Base-by-base conservation (phyloP, 495 filamentous ascomycete genomes). In the Evansstolkia leycettana region DNA sequence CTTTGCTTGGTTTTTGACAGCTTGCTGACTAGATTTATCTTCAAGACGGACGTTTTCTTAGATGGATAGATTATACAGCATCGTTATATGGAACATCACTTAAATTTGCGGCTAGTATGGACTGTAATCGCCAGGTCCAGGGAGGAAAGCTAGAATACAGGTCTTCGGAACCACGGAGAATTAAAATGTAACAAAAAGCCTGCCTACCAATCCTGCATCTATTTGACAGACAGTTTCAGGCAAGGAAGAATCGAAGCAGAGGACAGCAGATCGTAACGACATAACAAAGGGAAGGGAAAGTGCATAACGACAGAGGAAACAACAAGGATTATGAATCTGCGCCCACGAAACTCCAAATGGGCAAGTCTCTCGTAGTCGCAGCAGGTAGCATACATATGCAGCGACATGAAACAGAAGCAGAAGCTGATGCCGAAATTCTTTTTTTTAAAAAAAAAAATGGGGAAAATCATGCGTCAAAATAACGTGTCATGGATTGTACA, bases 341-440 rank as follows among this genome's bases (percentile, higher is more conserved):
- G 9, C 20, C 20, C 20, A 9, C 20, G 24, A 24, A 41, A 15
- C 27, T 58, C 59, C 15, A 63, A 48, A 7, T 54, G 47, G 20
- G 59, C 47, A 29, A 67, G 45, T 15, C 50, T 49, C 20, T 46
- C 44, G 8, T 57, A 55, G 28, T 43, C 42, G 1, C 9, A 23
- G 20, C 20, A 23, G 9, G 20, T 23, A 9, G 4, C 20, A 23
- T 23, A 23, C 20, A 23, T 23, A 9, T 23, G 20, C 20, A 5
- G 20, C 4, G 4, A 23, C 51, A 43, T 17, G 52, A 56, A 1
- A 43, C 54, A 48, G 13, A 54, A 44, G 37, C 54, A 53, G 38
- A 60, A 46, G 13, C 53, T 46, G 31, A 52, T 48, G n/a, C 12
- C 15, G 15, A 32, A 23, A 23, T 23, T 4, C 5, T 23, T n/a